Evolutionary conservation across 768 basidiomycete species (phyloP), one percentile per base, ranked within the genome.

Genomic region (Tricholoma furcatifolium): DNA sequence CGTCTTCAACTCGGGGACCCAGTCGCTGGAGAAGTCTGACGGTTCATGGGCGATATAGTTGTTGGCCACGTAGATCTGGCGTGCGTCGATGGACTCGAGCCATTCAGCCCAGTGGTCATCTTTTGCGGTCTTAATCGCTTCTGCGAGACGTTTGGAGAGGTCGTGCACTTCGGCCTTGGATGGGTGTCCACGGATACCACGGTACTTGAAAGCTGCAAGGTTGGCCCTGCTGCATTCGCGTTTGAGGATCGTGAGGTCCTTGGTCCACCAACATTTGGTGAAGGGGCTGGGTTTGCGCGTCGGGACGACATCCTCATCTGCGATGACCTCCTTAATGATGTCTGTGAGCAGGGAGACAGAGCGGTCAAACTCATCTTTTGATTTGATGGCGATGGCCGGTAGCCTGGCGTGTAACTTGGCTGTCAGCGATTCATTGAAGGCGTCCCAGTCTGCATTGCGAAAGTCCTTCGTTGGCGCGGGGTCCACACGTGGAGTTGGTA

Each of bases 261-360:
- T 24, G 0, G 38, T 62, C 59, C 60, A 67, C 64, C 64, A 67
- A 0, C 51, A 17, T 8, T 61, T 64, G 2, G 56, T 44, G 32
- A 56, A 57, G 0, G 61, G 63, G 27, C 41, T 46, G 3, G 57
- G 63, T 21, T 55, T 58, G 35, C 12, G 20, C 8, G 30, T 21
- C 9, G 34, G 47, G 21, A 47, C 38, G 5, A 17, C 42, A 4
- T 30, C 12, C 10, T 36, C 24, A 23, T 21, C 6, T 1, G 36
- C 4, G 3, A 62, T 55, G 1, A 57, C 43, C 4, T 47, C 27
- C 46, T 50, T 21, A 43, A 62, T 59, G 4, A 41, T 27, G 0
- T 40, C 23, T 5, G 32, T 47, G 5, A 64, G 49, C 1, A 15
- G n/a, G 6, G 40, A 40, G 3, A 59, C 34, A 12, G 18, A 32